Conservation (phyloP, 805 yeast species). For the Cyberlindnera japonica region DNA sequence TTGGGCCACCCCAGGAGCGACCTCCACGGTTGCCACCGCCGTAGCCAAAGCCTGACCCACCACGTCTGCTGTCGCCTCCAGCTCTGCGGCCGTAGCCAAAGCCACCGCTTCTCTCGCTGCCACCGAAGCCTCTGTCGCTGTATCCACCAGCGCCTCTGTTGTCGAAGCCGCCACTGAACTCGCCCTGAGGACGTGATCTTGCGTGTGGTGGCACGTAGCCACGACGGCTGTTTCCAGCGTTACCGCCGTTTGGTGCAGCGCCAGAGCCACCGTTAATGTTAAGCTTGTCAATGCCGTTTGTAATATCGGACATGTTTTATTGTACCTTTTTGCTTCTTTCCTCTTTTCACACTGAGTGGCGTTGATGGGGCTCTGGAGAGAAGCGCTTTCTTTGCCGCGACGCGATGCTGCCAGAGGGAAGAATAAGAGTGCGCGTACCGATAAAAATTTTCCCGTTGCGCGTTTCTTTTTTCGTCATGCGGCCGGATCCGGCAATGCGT, state of each 20-base stretch:
- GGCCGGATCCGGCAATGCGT: neutral
- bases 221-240: conserved; percentile 24
- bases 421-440: neutral
- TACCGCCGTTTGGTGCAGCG: neutral
- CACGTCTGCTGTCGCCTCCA: conserved; percentile 22
- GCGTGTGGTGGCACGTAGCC: conserved; percentile 59
- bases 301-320: conserved; percentile 47
- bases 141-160: conserved; percentile 9
- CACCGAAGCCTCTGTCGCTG: conserved; percentile 13
- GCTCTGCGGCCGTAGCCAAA: conserved; percentile 22
- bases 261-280: conserved; percentile 38
- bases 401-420: conserved; percentile 1
- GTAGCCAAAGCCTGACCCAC: conserved; percentile 30
- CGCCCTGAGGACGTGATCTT: conserved; percentile 31
- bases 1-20: conserved; percentile 32
- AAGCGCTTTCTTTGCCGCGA: conserved; percentile 1
- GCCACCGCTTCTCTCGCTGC: conserved; percentile 17
- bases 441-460: neutral
- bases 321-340: no score
- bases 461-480: neutral
- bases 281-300: conserved; percentile 54
- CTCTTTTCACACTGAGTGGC: no score
- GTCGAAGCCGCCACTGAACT: conserved; percentile 9
- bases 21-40: conserved; percentile 32
- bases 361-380: no score